Conservation (phyloP, 2,329 filamentous ascomycete species). For the Sclerotinia trifoliorum region DNA sequence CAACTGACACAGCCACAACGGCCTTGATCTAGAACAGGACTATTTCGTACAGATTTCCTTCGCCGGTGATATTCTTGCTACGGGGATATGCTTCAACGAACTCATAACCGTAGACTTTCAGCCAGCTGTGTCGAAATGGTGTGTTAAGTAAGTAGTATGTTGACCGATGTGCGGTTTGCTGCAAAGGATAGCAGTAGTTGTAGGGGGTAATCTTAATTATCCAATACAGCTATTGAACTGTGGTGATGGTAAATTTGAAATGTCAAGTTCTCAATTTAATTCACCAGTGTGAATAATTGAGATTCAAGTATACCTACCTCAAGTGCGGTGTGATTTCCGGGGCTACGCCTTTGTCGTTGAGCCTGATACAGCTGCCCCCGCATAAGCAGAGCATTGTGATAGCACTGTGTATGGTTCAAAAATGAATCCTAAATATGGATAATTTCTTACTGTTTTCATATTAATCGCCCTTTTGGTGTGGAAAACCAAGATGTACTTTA, state of each 20-base stretch:
- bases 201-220: neutral
- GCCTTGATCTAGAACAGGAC: neutral
- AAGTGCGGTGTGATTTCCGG: neutral
- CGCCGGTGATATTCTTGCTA: no score
- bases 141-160: no score
- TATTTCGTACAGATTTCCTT: neutral
- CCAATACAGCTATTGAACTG: neutral
- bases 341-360: neutral
- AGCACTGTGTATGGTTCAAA: neutral
- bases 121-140: neutral
- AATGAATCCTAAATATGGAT: neutral
- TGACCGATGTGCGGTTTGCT: no score
- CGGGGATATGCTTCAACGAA: no score
- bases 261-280: no score
- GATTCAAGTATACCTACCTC: no score
- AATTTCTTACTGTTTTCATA: neutral
- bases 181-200: neutral
- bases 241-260: neutral
- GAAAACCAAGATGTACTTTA: neutral
- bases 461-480: neutral
- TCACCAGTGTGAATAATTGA: neutral
- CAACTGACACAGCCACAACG: constrained; percentile 4
- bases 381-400: neutral
- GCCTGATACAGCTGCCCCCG: neutral
- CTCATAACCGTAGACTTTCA: neutral